Evolutionary conservation across 2,329 filamentous ascomycete species (phyloP).

Genomic region (Pseudogymnoascus sp.): DNA sequence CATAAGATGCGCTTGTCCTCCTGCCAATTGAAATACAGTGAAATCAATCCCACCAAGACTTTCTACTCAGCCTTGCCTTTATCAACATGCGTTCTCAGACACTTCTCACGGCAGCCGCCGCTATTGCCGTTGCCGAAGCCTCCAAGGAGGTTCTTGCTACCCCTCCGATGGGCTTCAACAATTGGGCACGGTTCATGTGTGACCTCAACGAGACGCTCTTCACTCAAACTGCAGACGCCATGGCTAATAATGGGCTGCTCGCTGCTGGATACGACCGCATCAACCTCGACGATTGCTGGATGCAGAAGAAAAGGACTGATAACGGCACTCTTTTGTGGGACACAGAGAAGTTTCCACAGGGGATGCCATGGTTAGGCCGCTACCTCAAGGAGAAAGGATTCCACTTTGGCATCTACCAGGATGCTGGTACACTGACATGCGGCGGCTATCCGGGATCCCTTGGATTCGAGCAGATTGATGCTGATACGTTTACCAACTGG

Average conservation of each 20-base stretch:
- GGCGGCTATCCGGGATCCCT: slow-evolving; percentile 48
- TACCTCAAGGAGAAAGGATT: slow-evolving; percentile 47
- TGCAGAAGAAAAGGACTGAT: slow-evolving; percentile 33
- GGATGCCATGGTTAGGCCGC: slow-evolving; percentile 45
- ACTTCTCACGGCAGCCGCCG: background rate
- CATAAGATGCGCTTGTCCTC: background rate
- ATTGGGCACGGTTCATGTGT: slow-evolving; percentile 41
- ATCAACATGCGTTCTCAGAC: background rate
- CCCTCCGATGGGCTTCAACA: slow-evolving; percentile 44
- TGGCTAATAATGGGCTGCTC: slow-evolving; percentile 35
- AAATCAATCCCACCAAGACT: background rate
- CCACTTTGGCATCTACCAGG: slow-evolving; percentile 52
- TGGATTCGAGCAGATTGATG: slow-evolving; percentile 50
- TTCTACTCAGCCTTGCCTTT: background rate
- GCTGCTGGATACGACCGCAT: slow-evolving; percentile 46
- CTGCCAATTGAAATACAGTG: background rate
- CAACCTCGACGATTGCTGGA: slow-evolving; percentile 56
- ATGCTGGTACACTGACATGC: slow-evolving; percentile 42
- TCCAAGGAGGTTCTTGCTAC: slow-evolving; percentile 20
- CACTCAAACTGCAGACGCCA: slow-evolving; percentile 36
- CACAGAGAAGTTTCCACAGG: slow-evolving; percentile 45
- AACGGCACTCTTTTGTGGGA: slow-evolving; percentile 40
- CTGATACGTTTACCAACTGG: slow-evolving; percentile 49
- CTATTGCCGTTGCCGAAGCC: background rate
- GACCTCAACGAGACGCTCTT: slow-evolving; percentile 40